A percentile compares a stretch with the other conserved stretches of the same genome.
These are phyloP conservation scores for Ogataea populi-albae DNA, from an alignment of 805 yeast genomes.

Conservation along the genomic window DNA sequence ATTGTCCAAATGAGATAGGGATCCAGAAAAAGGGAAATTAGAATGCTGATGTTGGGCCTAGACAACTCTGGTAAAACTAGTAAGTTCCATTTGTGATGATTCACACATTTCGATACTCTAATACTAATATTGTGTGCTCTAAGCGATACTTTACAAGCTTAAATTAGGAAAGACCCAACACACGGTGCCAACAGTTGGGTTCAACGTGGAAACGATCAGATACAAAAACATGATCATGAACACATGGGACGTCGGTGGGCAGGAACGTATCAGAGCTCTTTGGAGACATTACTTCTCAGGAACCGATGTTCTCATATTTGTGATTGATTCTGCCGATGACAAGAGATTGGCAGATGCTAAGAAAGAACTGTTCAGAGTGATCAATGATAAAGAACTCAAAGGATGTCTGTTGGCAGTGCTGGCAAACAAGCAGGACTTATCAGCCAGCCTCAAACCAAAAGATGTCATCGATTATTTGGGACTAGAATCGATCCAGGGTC, in stretches of 20 bases:
- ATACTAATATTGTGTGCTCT: slow-evolving; percentile 59
- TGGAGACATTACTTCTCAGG: slow-evolving; percentile 97
- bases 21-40: slow-evolving; percentile 27
- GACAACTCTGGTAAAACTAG: slow-evolving; percentile 91
- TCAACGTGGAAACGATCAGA: slow-evolving; percentile 70
- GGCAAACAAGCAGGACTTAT: slow-evolving; percentile 85
- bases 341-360: slow-evolving; percentile 75
- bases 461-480: slow-evolving; percentile 74
- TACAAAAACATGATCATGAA: slow-evolving; percentile 48
- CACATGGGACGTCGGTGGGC: slow-evolving; percentile 93
- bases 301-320: slow-evolving; percentile 87
- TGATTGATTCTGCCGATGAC: slow-evolving; percentile 77
- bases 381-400: slow-evolving; percentile 79
- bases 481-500: slow-evolving; percentile 57
- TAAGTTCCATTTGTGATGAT: too few species aligned
- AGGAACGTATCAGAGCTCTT: slow-evolving; percentile 82
- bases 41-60: slow-evolving; percentile 85
- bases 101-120: too few species aligned
- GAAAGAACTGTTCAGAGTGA: slow-evolving; percentile 70
- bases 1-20: slow-evolving; percentile 7
- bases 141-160: slow-evolving; percentile 75
- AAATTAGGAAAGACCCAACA: slow-evolving; percentile 72
- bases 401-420: slow-evolving; percentile 76
- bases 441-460: slow-evolving; percentile 69
- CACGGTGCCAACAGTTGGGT: slow-evolving; percentile 92